Conservation (phyloP, 164 flowering plant species). For the Nymphaea colorata region DNA sequence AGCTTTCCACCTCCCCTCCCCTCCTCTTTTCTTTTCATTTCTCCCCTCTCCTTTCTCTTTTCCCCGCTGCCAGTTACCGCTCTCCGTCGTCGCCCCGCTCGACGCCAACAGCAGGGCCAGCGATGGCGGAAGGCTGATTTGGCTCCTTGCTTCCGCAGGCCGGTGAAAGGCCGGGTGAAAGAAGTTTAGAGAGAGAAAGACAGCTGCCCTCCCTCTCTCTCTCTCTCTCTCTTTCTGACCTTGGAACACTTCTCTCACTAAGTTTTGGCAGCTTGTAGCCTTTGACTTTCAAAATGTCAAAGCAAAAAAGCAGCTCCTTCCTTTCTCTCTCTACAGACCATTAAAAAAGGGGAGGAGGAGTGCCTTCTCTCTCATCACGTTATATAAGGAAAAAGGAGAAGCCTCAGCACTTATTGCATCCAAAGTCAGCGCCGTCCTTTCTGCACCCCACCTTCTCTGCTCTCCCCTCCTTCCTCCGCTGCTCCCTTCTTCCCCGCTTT, state of each 20-base stretch:
- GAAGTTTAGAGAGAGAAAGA: neutral
- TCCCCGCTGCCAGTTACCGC: too few relatives aligned
- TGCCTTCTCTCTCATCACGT: neutral
- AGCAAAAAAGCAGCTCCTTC: neutral
- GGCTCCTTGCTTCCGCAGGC: neutral
- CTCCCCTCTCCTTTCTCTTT: too few relatives aligned
- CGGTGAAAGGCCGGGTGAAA: neutral
- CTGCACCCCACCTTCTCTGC: neutral
- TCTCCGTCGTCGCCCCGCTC: neutral
- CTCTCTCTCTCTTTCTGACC: neutral
- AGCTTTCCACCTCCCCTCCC: too few relatives aligned
- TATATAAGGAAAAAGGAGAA: neutral
- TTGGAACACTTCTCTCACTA: neutral
- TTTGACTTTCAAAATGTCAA: neutral
- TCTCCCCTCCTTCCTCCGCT: neutral
- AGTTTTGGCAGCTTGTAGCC: neutral
- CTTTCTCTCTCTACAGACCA: neutral
- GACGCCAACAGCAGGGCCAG: neutral
- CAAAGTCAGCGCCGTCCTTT: neutral
- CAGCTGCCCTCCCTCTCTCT: neutral
- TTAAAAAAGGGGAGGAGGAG: neutral
- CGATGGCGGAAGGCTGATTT: neutral
- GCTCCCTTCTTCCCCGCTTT: too few relatives aligned
- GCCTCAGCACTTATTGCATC: neutral
- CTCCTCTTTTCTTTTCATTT: too few relatives aligned